Conservation (phyloP, 2,329 filamentous ascomycete genomes). For the Xylariaceae sp. region DNA sequence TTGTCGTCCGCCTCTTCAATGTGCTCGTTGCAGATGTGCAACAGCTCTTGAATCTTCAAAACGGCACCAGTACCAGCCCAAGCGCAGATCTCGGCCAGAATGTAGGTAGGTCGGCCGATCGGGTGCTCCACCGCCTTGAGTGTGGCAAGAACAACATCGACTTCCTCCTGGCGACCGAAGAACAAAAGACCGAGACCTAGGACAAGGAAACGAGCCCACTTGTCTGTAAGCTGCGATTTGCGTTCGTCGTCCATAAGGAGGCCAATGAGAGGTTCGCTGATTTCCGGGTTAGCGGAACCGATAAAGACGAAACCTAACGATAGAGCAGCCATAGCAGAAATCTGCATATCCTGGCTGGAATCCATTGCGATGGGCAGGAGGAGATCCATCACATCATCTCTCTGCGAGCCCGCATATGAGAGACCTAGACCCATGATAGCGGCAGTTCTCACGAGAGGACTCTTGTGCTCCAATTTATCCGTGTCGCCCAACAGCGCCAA, state of each 20-base stretch:
- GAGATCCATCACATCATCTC: constrained; percentile 77
- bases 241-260: constrained; percentile 92
- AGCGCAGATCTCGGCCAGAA: constrained; percentile 92
- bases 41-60: constrained; percentile 90
- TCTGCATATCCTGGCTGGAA: constrained; percentile 82
- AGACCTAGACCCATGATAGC: constrained; percentile 95
- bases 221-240: constrained; percentile 86
- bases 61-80: constrained; percentile 98
- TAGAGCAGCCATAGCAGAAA: constrained; percentile 92
- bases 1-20: constrained; percentile 92
- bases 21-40: constrained; percentile 97
- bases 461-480: constrained; percentile 74
- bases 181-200: constrained; percentile 89
- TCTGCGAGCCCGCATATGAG: constrained; percentile 90
- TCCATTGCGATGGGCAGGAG: constrained; percentile 85
- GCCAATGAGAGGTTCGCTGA: constrained; percentile 86
- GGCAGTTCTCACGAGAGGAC: constrained; percentile 69
- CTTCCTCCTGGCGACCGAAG: constrained; percentile 95
- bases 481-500: constrained; percentile 77
- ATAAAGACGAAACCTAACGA: constrained; percentile 88
- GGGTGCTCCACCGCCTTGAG: constrained; percentile 96
- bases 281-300: constrained; percentile 83
- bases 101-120: constrained; percentile 91
- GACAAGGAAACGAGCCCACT: constrained; percentile 96
- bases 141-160: constrained; percentile 96